Conservation (phyloP, 2,329 filamentous ascomycete species). For the Tympanopsis confertula region DNA sequence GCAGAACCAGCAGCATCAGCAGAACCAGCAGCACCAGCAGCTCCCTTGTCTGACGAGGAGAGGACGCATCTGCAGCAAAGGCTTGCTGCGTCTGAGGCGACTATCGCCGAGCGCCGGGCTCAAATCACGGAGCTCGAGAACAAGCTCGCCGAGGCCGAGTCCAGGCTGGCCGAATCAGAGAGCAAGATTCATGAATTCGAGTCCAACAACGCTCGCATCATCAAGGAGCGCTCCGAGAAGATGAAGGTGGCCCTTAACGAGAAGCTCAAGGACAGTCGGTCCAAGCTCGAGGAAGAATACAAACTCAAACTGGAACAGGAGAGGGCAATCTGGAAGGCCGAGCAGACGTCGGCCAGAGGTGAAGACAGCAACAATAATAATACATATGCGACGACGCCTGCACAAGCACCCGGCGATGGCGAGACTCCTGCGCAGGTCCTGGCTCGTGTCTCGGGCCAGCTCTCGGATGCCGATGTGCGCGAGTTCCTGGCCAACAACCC, state of each 20-base stretch:
- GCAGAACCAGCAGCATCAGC: slow-evolving; percentile 8
- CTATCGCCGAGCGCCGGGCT: slow-evolving; percentile 9
- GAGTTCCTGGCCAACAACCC: neutral
- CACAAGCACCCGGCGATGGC: too few species aligned
- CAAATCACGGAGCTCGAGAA: slow-evolving; percentile 48
- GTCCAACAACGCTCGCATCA: slow-evolving; percentile 31
- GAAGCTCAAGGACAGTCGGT: slow-evolving; percentile 56
- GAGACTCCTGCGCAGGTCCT: too few species aligned
- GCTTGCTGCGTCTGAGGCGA: slow-evolving; percentile 7
- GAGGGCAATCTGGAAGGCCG: neutral
- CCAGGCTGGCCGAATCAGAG: slow-evolving; percentile 34
- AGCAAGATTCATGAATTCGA: slow-evolving; percentile 43
- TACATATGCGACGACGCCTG: neutral
- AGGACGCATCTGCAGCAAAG: slow-evolving; percentile 15
- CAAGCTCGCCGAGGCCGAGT: slow-evolving; percentile 46
- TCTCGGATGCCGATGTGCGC: neutral
- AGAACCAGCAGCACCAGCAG: slow-evolving; percentile 9
- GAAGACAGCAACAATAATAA: too few species aligned
- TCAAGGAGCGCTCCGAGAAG: slow-evolving; percentile 51
- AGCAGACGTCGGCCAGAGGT: neutral
- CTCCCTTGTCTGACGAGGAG: too few species aligned
- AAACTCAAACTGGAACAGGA: slow-evolving; percentile 37
- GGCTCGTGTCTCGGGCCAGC: neutral
- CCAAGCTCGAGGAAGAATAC: slow-evolving; percentile 33
- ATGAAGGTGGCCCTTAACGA: slow-evolving; percentile 60